Evolutionary conservation across 106 monocot genomes (phyloP).

Genomic region (Platanthera guangdongensis): DNA sequence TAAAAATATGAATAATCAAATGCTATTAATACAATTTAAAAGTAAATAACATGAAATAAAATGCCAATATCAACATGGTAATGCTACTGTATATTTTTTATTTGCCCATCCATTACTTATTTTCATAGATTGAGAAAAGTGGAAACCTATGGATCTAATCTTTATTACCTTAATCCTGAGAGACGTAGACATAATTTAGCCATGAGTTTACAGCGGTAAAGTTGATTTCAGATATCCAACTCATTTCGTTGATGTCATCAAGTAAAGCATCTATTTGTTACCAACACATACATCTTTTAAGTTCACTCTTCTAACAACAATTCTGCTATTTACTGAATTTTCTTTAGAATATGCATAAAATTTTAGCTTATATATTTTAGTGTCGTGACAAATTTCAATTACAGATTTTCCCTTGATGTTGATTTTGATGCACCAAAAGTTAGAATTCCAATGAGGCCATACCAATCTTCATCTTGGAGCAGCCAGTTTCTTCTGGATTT

Average conservation of each 20-base stretch:
- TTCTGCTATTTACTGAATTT: not conserved
- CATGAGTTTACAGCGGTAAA: not conserved
- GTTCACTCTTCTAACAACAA: not conserved
- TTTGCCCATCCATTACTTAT: not conserved
- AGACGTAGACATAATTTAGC: not conserved
- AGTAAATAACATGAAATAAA: not conserved
- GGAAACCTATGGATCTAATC: not conserved
- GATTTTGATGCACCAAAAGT: conserved; percentile 99
- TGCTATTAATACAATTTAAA: not conserved
- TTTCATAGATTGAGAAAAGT: not conserved
- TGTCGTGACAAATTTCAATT: conserved; percentile 6
- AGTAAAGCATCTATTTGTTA: not conserved
- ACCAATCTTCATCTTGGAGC: conserved; percentile 15
- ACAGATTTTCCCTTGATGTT: conserved; percentile 91
- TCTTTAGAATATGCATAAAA: not conserved
- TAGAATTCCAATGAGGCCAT: conserved; percentile 51
- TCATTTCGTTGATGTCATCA: not conserved
- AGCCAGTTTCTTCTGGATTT: conserved; percentile 85
- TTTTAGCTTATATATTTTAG: not conserved
- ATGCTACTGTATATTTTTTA: not conserved
- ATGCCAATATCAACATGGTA: not conserved
- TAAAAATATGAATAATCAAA: too few species aligned
- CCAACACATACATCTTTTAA: not conserved
- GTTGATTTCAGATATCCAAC: not conserved
- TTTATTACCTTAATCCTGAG: not conserved